Base-by-base conservation (phyloP, 164 flowering plant genomes). In the Vitis riparia region DNA sequence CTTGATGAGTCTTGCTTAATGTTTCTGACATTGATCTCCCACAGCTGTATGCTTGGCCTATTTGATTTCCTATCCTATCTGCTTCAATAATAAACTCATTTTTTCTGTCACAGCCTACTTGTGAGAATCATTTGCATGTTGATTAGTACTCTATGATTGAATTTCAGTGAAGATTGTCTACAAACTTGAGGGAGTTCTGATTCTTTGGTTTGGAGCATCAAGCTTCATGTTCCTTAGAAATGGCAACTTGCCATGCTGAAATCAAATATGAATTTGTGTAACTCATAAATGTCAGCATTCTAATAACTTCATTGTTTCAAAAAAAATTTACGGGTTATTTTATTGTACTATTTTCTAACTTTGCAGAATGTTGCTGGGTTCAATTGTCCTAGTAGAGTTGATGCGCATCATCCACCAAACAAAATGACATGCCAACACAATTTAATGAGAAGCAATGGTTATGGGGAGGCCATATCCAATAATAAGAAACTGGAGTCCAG, bases 381-480 rank as follows among this genome's bases (percentile, higher is more conserved):
- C 51, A 68, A 60, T 56, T 30, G 49, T 68, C 57, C 63, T 16
- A 64, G 59, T 59, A 30, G 19, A 27, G 14, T 59, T 60, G 44
- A 12, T 63, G 56, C 16, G 12, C 59, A 65, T 73, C 52, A 61
- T 30, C 47, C 63, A 51, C 64, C 63, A 62, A 68, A 55, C 12
- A 71, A 65, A 56, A 58, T 61, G 48, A 30, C 62, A 13, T 32
- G 55, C 19, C 60, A 23, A 44, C 65, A 65, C 15, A 55, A 66
- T 69, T 55, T 49, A 15, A 30, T 29, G 13, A 59, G 71, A 44
- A 63, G 51, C 37, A 65, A 11, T 63, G 68, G 60, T 13, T 8
- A 50, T 59, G 50, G 17, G 14, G 60, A 71, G 49, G 63, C 50
- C 23, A 50, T 58, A 48, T 70, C 30, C 57, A 69, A 62, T 48